Base-by-base conservation (phyloP, 78 protist species). In the Isochrysis galbana region DNA sequence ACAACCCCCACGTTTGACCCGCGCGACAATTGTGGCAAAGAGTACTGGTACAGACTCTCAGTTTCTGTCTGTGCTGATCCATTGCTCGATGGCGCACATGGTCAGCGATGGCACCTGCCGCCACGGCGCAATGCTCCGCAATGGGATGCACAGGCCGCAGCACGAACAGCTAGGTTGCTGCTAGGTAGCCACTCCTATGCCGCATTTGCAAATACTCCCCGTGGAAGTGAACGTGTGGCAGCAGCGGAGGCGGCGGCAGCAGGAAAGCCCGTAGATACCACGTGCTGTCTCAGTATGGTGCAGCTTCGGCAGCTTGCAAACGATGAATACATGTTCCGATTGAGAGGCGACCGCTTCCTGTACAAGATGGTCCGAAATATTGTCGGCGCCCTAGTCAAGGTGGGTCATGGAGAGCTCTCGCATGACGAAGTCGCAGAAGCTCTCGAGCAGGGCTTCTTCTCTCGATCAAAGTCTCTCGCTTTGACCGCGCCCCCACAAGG, bases 341-440 rank as follows among this genome's bases (percentile, higher is more conserved):
- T 77, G 46, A 41, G 84, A 26, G 84, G 84, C 10, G 84, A 77
- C 23, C 84, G 84, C 47, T 77, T 77, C 48, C 55, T 80, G 23
- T 80, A 80, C 88, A 80, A 80, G 55, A 42, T 44, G 88, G 48
- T 41, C 23, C 86, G 88, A 14, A 80, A 80, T 36, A 19, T 80
- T 5, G 88, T 44, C 5, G 88, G 88, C 47, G 26, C 55, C 32
- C 55, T 80, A 34, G 88, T 44, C 29, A 2, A 2, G 21, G 88
- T 80, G 17, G 88, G 88, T 39, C 1, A 4, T 25, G 88, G 88
- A n/a, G 55, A 44, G 88, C n/a, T 80, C 26, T 14, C 2, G 17
- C 38, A 2, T 19, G 88, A 23, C 10, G 88, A 80, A 5, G 19
- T 80, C 21, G 14, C 22, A 23, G 17, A 44, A 22, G 39, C 51